A percentile compares a stretch with the other conserved stretches of the same genome.
phyloP scores from a whole-genome alignment of 176 grass and related monocot species.

The Avena atlantica region DNA sequence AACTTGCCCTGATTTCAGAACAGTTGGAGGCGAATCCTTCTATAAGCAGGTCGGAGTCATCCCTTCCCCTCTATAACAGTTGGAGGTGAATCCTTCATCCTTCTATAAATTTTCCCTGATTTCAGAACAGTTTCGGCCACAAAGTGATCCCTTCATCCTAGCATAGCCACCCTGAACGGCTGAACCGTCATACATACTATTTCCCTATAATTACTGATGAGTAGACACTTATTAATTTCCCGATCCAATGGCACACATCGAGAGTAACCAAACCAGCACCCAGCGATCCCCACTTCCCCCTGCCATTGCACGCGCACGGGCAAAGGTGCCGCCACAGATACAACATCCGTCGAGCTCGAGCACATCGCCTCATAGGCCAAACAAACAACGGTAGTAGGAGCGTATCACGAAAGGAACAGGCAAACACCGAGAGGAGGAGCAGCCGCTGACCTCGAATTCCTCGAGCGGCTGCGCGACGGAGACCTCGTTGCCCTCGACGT shows the following conservation, averaged over 20 bases:
- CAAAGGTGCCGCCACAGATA: neutral
- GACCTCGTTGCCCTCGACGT: constrained; percentile 86
- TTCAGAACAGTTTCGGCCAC: no score
- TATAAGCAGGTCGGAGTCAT: neutral
- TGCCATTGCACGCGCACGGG: neutral
- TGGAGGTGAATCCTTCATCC: neutral
- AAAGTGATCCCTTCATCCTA: no score
- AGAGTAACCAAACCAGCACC: neutral
- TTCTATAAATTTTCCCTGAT: no score
- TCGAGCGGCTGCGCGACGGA: constrained; percentile 53
- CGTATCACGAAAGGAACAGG: neutral
- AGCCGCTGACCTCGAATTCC: constrained; percentile 49
- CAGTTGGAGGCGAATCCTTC: neutral
- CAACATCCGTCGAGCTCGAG: neutral
- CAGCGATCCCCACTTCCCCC: neutral
- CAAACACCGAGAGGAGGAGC: neutral
- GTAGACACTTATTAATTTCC: neutral
- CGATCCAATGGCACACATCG: neutral
- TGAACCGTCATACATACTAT: no score
- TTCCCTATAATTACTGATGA: neutral
- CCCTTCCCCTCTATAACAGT: neutral
- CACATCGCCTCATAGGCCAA: neutral
- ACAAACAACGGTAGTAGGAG: neutral
- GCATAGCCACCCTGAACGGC: no score
- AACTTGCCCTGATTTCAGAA: neutral